A percentile compares a stretch with the other conserved stretches of the same genome.
Conservation (phyloP, 495 filamentous ascomycete genomes). For the Stereocaulon alpinum region DNA sequence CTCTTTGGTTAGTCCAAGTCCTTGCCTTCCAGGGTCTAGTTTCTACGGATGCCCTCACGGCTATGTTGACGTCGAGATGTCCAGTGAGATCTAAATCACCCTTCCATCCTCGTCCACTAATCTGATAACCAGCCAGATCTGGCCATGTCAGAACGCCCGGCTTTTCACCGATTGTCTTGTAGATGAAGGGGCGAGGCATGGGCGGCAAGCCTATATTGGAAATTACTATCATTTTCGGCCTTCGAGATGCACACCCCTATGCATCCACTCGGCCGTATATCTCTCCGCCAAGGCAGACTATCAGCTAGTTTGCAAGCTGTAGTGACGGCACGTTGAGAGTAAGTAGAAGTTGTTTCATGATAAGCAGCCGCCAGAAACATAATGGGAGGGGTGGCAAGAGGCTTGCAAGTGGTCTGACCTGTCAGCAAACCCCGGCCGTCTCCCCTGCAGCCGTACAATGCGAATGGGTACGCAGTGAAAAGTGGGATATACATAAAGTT, state of each 20-base stretch:
- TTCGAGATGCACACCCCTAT: not conserved
- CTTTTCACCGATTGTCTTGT: not conserved
- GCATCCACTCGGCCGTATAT: not conserved
- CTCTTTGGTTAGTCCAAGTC: too few relatives aligned
- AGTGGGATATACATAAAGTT: not conserved
- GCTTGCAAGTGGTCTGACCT: not conserved
- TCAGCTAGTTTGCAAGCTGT: not conserved
- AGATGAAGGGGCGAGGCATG: not conserved
- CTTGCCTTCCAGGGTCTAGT: too few relatives aligned
- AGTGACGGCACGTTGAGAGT: too few relatives aligned
- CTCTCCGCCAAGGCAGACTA: not conserved
- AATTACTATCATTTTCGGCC: not conserved
- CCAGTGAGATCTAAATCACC: too few relatives aligned
- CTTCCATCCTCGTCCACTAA: too few relatives aligned
- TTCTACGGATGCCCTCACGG: too few relatives aligned
- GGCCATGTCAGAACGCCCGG: too few relatives aligned
- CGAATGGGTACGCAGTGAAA: not conserved
- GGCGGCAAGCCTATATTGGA: not conserved
- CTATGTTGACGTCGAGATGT: too few relatives aligned
- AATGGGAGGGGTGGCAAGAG: not conserved
- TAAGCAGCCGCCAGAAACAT: not conserved
- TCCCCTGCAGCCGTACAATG: not conserved
- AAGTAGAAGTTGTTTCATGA: not conserved
- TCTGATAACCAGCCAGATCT: too few relatives aligned
- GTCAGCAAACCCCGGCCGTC: not conserved